Evolutionary conservation across 306 rosid genomes (phyloP), one percentile per base, ranked within the genome.

Genomic region (Vigna unguiculata): DNA sequence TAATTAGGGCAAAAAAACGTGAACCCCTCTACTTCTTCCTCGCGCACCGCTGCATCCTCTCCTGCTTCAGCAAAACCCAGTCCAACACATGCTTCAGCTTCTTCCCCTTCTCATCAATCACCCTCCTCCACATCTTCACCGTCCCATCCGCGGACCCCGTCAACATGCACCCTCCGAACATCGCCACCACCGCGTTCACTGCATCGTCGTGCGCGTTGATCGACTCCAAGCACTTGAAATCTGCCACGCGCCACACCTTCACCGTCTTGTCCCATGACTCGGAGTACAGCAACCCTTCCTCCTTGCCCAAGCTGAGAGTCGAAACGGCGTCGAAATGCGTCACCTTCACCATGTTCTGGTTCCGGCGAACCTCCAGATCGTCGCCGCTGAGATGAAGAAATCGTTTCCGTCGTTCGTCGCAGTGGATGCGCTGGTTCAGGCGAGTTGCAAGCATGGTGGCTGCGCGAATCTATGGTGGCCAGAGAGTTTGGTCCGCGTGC

Each of bases 111-210:
- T 84, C 88, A 2, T 58, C 52, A 0, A 49, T 10, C 49, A 81
- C 91, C 36, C 97, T 83, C 70, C 71, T 71, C 99, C 99, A 95
- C 68, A 91, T 82, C 77, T 92, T 95, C 41, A 95, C 96, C 3
- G 92, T 89, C 24, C 99, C 99, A 4, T 95, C 99, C 0, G 99
- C 99, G 0, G 99, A 92, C 0, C 99, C 99, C 0, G 97, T 87
- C 76, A 95, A 87, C 2, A 90, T 89, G 7, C 77, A 76, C 4
- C 84, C 54, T 0, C 45, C 53, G 6, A 85, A 88, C 1, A 91
- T 97, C 2, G 80, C 75, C 0, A 77, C 90, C 13, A 95, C 88
- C 2, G 96, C 73, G 69, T 95, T 95, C 1, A 95, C 97, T 0
- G 99, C 97, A 49, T 95, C 99, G 0, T 89, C 97, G 66, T 95